Evolutionary conservation across 1,139 yeast genomes (phyloP).

Genomic region (Lodderomyces elongisporus): DNA sequence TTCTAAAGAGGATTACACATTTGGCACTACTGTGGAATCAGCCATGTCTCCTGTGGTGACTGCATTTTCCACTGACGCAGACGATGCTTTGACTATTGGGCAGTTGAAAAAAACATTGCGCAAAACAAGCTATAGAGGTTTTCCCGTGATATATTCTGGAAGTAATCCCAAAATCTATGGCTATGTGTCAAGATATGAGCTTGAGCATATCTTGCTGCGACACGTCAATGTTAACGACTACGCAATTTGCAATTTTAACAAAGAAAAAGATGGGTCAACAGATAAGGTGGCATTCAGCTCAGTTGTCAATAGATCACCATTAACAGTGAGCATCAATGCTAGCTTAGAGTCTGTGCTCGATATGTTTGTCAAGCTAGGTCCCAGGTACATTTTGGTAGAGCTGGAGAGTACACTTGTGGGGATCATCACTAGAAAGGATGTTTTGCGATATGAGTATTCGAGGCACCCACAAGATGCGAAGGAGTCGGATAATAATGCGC

Average conservation of each 20-base stretch:
- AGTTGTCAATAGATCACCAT: slow-evolving; percentile 56
- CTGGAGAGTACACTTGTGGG: slow-evolving; percentile 52
- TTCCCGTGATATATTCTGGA: slow-evolving; percentile 46
- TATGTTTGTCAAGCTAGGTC: slow-evolving; percentile 75
- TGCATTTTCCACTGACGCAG: slow-evolving; percentile 39
- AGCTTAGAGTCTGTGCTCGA: slow-evolving; percentile 63
- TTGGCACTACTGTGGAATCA: slow-evolving; percentile 49
- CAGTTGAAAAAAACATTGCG: slow-evolving; percentile 35
- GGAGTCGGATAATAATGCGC: slow-evolving; percentile 15
- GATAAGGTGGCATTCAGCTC: slow-evolving; percentile 32
- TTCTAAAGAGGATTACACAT: slow-evolving; percentile 59
- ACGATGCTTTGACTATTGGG: slow-evolving; percentile 25
- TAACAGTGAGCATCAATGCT: slow-evolving; percentile 50
- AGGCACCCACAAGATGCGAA: slow-evolving; percentile 14
- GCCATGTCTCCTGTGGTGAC: slow-evolving; percentile 63
- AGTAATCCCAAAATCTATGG: slow-evolving; percentile 32
- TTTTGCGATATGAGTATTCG: slow-evolving; percentile 50
- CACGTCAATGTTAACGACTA: slow-evolving; percentile 15
- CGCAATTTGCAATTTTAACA: slow-evolving; percentile 18
- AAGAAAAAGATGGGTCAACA: slow-evolving; percentile 7
- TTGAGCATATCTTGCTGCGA: slow-evolving; percentile 21
- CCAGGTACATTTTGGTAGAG: slow-evolving; percentile 66
- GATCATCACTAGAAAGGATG: slow-evolving; percentile 61
- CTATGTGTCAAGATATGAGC: slow-evolving; percentile 30
- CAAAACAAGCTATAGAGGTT: slow-evolving; percentile 44